These are phyloP conservation scores for Penicillium sp. DNA, from an alignment of 2,329 filamentous ascomycete species.

Conservation along the genomic window DNA sequence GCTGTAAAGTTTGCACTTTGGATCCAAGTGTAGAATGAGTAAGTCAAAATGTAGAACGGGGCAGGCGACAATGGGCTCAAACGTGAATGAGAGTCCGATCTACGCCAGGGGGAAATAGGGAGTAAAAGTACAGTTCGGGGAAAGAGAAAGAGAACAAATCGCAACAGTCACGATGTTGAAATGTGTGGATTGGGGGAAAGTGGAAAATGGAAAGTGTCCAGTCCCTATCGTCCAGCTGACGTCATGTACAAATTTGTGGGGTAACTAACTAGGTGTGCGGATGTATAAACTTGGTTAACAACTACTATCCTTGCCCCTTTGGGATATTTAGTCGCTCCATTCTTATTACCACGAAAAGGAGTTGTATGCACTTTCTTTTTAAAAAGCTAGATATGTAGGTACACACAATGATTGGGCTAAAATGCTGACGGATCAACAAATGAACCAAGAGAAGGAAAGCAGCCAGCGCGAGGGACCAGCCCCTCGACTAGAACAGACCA, in stretches of 20 bases:
- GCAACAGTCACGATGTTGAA: background rate
- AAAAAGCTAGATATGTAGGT: slow-evolving; percentile 13
- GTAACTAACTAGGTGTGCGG: background rate
- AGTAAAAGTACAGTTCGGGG: too few relatives aligned
- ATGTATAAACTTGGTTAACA: background rate
- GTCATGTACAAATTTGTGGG: background rate
- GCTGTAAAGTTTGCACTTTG: background rate
- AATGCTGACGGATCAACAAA: slow-evolving; percentile 13
- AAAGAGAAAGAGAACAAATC: too few relatives aligned
- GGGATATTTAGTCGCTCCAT: slow-evolving; percentile 44
- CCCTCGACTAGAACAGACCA: slow-evolving; percentile 40
- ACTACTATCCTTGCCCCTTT: slow-evolving; percentile 27
- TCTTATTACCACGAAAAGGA: background rate
- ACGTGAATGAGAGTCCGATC: background rate
- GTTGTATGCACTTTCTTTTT: slow-evolving; percentile 24
- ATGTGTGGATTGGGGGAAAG: background rate
- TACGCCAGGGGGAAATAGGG: too few relatives aligned
- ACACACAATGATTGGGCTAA: slow-evolving; percentile 18
- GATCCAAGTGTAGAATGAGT: background rate
- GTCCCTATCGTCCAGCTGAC: background rate
- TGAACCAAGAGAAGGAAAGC: slow-evolving; percentile 22
- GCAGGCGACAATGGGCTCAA: background rate
- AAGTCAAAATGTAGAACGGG: background rate
- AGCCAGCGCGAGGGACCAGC: slow-evolving; percentile 32
- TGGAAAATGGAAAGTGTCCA: background rate